Conservation (phyloP, 225 moss, liverwort and hornwort species). For the Takakia lepidozioides region DNA sequence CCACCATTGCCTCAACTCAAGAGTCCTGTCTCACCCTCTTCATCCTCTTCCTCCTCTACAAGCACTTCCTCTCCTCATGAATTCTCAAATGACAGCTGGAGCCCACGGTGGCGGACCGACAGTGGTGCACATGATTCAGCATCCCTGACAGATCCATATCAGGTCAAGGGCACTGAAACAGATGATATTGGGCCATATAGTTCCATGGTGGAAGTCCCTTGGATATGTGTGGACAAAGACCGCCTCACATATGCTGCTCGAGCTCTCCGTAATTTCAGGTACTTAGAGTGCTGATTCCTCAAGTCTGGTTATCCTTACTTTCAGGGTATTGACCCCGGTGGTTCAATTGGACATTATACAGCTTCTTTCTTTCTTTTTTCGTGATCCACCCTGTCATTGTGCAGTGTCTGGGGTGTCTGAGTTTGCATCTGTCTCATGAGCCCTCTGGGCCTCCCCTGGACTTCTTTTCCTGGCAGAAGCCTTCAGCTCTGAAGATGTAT, state of each 20-base stretch:
- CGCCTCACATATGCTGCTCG: slow-evolving; percentile 77
- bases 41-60: slow-evolving; percentile 39
- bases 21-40: slow-evolving; percentile 41
- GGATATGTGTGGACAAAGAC: slow-evolving; percentile 92
- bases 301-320: too few relatives aligned
- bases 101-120: slow-evolving; percentile 40
- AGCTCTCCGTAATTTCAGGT: slow-evolving; percentile 79
- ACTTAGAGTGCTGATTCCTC: neutral
- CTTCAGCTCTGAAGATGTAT: too few relatives aligned
- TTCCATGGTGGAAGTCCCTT: slow-evolving; percentile 86
- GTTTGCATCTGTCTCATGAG: too few relatives aligned
- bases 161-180: slow-evolving; percentile 22
- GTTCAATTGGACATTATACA: too few relatives aligned
- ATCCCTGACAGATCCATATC: slow-evolving; percentile 23
- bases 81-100: slow-evolving; percentile 57
- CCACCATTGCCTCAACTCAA: slow-evolving; percentile 43
- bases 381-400: too few relatives aligned
- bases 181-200: slow-evolving; percentile 42
- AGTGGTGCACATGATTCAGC: slow-evolving; percentile 11
- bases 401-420: too few relatives aligned
- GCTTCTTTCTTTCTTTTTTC: too few relatives aligned
- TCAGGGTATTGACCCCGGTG: too few relatives aligned
- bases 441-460: too few relatives aligned
- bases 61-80: slow-evolving; percentile 56
- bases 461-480: too few relatives aligned